Base-by-base conservation (phyloP, 1,284 basidiomycete genomes). In the Chalciporus piperatoides region DNA sequence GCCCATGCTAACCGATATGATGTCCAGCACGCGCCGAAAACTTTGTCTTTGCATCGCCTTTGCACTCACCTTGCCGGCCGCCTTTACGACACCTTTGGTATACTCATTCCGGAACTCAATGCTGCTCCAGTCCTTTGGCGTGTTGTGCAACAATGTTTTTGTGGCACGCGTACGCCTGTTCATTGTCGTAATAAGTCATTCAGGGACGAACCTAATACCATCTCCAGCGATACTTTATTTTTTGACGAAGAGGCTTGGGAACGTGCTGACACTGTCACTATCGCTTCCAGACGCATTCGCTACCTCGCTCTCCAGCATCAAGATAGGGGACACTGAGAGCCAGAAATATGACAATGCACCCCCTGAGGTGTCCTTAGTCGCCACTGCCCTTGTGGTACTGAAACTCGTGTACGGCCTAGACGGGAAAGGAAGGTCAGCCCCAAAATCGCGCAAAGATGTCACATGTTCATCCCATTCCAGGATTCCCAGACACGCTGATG, bases 361-460 rank as follows among this genome's bases (percentile, higher is more conserved):
- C 8, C 81, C 87, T n/a, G 93, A 96, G 64, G 72, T 91, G 23
- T 77, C 81, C 5, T 70, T 95, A 19, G 70, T 82, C 41, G 82
- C 81, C 1, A 76, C 76, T 6, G 78, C 80, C 46, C 74, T 93
- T 14, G 73, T 93, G 4, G 80, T 85, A 25, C 73, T 93, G 63
- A 94, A 93, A 69, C 73, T 94, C 71, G 77, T 84, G 9, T 93
- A 94, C 60, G 91, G 92, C 1, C 64, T 94, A 25, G 90, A 93
- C 65, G 88, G 82, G n/a, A 69, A 68, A 52, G 54, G 62, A 42
- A 78, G 87, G 87, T 82, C 49, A 48, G 46, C 35, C 33, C 44
- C 5, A 30, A 19, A 51, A 52, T 49, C 41, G 45, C 46, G 36
- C 38, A 50, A 35, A 39, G 17, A 30, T 21, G 41, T 50, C 28